These are phyloP conservation scores for Spathaspora girioi DNA, from an alignment of 805 yeast species.

Conservation along the genomic window DNA sequence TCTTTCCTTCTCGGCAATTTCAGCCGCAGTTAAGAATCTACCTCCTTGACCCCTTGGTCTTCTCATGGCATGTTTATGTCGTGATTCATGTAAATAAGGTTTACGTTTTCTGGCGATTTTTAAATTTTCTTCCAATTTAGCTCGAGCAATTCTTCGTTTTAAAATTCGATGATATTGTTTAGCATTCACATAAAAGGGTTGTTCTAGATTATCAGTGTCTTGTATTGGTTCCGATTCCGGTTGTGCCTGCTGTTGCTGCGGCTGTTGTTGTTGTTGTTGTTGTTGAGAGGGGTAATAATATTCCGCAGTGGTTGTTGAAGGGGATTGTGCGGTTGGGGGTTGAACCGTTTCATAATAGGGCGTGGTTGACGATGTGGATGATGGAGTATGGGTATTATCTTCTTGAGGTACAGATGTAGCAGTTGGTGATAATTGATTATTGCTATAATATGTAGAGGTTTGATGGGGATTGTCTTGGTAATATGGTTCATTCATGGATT, in stretches of 20 bases:
- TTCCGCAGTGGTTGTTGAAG: constrained; percentile 14
- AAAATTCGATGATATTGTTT: constrained; percentile 94
- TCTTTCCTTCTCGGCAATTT: constrained; percentile 43
- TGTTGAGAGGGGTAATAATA: constrained; percentile 16
- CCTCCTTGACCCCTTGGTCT: constrained; percentile 99
- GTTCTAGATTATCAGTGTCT: constrained; percentile 44
- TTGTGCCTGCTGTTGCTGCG: no score
- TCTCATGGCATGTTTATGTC: constrained; percentile 99
- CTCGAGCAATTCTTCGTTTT: constrained; percentile 90
- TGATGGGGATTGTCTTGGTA: constrained; percentile 18
- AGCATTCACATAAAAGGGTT: constrained; percentile 96
- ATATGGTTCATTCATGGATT: constrained; percentile 21
- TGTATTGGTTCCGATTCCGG: constrained; percentile 7
- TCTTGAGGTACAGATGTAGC: background rate
- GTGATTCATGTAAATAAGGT: constrained; percentile 92
- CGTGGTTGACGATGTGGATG: background rate
- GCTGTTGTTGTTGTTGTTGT: constrained; percentile 11
- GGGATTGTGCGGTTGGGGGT: constrained; percentile 4
- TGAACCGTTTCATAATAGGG: constrained; percentile 6
- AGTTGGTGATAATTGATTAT: background rate
- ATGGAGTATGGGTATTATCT: background rate
- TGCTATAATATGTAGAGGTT: background rate
- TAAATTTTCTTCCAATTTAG: constrained; percentile 83
- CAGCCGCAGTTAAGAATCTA: constrained; percentile 89
- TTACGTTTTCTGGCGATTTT: constrained; percentile 86